A percentile compares a stretch with the other conserved stretches of the same genome.
phyloP scores from a whole-genome alignment of 225 moss, liverwort and hornwort species.

The Pleurozium schreberi region DNA sequence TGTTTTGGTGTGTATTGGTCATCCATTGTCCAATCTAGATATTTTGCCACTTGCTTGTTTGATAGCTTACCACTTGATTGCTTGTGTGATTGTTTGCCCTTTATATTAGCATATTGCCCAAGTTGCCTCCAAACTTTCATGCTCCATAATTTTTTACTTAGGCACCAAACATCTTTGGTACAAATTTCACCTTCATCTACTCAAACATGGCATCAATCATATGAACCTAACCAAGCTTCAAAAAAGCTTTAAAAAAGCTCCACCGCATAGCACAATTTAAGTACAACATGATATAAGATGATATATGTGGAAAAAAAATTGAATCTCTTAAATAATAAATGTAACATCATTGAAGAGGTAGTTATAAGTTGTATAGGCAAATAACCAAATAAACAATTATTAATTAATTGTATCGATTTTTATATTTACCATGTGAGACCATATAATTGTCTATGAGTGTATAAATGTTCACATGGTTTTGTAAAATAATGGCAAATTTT shows the following conservation, averaged over 20 bases:
- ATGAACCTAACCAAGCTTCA: not conserved
- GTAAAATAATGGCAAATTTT: not conserved
- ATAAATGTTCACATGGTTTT: not conserved
- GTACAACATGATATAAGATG: not conserved
- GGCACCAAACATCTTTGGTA: too few species aligned
- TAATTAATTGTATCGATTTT: not conserved
- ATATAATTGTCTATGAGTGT: not conserved
- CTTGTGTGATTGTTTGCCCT: not conserved
- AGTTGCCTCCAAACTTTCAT: not conserved
- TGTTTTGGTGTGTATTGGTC: not conserved
- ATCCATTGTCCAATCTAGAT: not conserved
- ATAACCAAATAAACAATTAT: not conserved
- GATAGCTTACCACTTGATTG: too few species aligned
- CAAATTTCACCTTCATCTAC: not conserved
- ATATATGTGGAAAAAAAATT: not conserved
- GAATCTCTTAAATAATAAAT: not conserved
- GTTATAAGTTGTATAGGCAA: not conserved
- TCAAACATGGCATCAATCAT: not conserved
- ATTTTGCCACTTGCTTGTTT: too few species aligned
- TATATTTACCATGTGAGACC: not conserved
- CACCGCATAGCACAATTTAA: not conserved
- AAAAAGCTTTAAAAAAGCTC: not conserved
- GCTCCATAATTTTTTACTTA: not conserved
- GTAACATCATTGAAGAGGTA: not conserved
- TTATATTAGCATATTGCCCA: accelerated